phyloP scores from a whole-genome alignment of 23 red algal species.

The Pyropia haitanensis region DNA sequence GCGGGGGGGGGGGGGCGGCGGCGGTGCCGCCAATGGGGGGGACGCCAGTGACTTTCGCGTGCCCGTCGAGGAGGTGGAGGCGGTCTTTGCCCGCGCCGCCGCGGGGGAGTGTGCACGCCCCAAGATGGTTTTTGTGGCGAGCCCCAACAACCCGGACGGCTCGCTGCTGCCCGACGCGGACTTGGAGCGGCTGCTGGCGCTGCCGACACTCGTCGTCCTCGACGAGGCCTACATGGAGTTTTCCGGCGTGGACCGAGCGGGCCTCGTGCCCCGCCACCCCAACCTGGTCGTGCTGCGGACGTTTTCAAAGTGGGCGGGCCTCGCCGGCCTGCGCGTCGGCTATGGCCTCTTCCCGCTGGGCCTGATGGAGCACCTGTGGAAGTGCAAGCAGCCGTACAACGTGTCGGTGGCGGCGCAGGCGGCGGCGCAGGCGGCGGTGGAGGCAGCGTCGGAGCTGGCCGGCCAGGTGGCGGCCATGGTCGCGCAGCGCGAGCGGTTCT shows the following conservation, averaged over 20 bases:
- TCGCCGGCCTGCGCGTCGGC: conserved; percentile 88
- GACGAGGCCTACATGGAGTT: conserved; percentile 99
- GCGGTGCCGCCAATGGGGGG: no score
- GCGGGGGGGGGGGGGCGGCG: conserved; percentile 5
- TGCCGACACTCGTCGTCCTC: conserved; percentile 82
- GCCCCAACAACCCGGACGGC: conserved; percentile 96
- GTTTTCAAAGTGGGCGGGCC: conserved; percentile 92
- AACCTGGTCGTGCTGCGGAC: conserved; percentile 93
- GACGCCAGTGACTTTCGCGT: conserved; percentile 22
- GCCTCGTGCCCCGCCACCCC: conserved; percentile 48
- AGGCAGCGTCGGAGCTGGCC: conserved; percentile 40
- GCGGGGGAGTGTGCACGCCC: conserved; percentile 10
- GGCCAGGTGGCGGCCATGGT: conserved; percentile 59
- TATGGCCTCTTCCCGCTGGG: conserved; percentile 86
- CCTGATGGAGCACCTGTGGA: conserved; percentile 90
- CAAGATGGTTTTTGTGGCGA: conserved; percentile 79
- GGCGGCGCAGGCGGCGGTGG: conserved; percentile 65
- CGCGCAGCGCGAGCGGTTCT: conserved; percentile 61
- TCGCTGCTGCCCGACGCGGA: conserved; percentile 58
- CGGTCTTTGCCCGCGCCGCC: conserved; percentile 26
- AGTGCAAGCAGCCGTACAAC: conserved; percentile 99
- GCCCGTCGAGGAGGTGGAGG: conserved; percentile 59
- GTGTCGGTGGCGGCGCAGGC: conserved; percentile 78
- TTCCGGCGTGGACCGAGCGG: conserved; percentile 26
- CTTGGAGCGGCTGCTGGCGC: conserved; percentile 49